Evolutionary conservation across 768 basidiomycete genomes (phyloP).

Genomic region (Pulveroboletus sp.): DNA sequence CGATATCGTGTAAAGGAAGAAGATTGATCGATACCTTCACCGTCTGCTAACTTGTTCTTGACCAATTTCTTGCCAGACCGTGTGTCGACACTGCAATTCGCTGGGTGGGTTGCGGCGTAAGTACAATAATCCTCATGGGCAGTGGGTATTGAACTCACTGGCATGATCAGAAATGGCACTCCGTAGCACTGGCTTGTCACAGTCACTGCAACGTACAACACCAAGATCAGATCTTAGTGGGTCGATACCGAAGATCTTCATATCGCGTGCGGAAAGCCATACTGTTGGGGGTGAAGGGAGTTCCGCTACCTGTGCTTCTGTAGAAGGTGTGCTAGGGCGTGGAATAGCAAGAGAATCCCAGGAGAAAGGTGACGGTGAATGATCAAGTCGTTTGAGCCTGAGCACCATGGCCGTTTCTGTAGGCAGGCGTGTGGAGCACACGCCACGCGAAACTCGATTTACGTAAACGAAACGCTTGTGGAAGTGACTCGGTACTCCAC

Average conservation of each 20-base stretch:
- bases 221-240: conserved; percentile 69
- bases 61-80: conserved; percentile 50
- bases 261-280: conserved; percentile 82
- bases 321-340: conserved; percentile 25
- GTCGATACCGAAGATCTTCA: conserved; percentile 80
- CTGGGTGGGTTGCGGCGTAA: conserved; percentile 33
- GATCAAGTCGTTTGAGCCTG: conserved; percentile 41
- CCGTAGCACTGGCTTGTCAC: conserved; percentile 74
- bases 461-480: conserved; percentile 19
- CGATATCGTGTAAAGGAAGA: neutral
- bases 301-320: conserved; percentile 37
- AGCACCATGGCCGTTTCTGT: conserved; percentile 35
- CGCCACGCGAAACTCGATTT: conserved; percentile 5
- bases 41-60: conserved; percentile 51
- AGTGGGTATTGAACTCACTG: conserved; percentile 45
- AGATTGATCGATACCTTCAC: conserved; percentile 38
- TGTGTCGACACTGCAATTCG: conserved; percentile 58
- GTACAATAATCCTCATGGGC: neutral
- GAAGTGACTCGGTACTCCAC: no score
- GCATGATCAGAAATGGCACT: conserved; percentile 74
- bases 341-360: conserved; percentile 49
- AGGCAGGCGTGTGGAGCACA: neutral
- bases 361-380: conserved; percentile 54
- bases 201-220: conserved; percentile 72
- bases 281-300: conserved; percentile 72